Base-by-base conservation (phyloP, 805 yeast genomes). In the Candida khao-thaluensis region DNA sequence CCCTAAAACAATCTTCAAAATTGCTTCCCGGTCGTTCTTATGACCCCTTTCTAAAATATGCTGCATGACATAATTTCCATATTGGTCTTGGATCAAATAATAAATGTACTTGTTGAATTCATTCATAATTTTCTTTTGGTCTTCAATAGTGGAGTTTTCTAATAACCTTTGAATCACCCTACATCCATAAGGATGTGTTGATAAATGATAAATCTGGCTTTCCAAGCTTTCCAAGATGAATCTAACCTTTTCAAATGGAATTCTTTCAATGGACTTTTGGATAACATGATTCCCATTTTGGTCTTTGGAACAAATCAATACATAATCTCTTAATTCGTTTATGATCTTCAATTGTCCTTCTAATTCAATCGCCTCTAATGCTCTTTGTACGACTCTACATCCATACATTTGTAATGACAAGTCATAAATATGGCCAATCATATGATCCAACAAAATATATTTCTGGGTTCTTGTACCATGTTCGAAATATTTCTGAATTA, bases 211-310 rank as follows among this genome's bases (percentile, higher is more conserved):
- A 37, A 89, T 84, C 44, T 77, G 82, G 45, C 76, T 77, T 43
- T 71, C 75, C 48, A 93, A 72, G 21, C 89, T 77, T 23, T 77
- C 81, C 53, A 88, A 71, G 33, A 93, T 79, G 51, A 88, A 90
- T 25, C 79, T 74, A 41, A 88, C 75, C 31, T 73, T 64, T 17
- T 71, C 77, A 42, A 85, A 78, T 4, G 96, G 93, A 36, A 90
- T 79, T 43, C 78, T 69, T 63, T 93, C 99, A 50, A 93, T 86
- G 1, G 96, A 82, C 59, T 90, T 91, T 65, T 93, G 99, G 47
- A 93, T 85, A 12, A 93, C 99, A 62, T 93, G 99, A 60, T 93
- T 93, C 48, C 98, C 99, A 61, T 93, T 93, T 66, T 91, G 98
- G 61, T 93, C 98, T 57, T 88, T 88, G 21, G 71, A 68, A 47